These are phyloP conservation scores for Beauveria asiatica DNA, from an alignment of 2,329 filamentous ascomycete genomes.

Conservation along the genomic window DNA sequence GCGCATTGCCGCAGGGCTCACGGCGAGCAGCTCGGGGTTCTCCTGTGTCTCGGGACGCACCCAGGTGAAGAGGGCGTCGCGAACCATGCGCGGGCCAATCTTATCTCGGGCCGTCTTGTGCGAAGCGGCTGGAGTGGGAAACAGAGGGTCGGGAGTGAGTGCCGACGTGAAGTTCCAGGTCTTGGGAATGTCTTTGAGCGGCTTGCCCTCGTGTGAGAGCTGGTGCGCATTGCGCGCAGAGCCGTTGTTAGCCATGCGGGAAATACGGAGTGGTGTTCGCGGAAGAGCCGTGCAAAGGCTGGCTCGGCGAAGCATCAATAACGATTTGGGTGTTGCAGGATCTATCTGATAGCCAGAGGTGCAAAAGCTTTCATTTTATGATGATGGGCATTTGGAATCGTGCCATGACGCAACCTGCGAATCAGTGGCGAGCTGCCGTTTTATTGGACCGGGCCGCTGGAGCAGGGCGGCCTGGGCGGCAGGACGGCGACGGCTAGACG, in stretches of 20 bases:
- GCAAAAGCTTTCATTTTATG: background rate
- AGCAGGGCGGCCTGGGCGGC: background rate
- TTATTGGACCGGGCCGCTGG: background rate
- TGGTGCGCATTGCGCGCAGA: background rate
- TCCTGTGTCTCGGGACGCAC: conserved; percentile 70
- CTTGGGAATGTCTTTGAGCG: conserved; percentile 51
- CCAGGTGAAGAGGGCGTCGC: conserved; percentile 79
- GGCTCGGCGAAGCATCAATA: conserved; percentile 10
- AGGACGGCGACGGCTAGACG: conserved; percentile 1
- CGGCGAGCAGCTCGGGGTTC: conserved; percentile 69
- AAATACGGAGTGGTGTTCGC: background rate
- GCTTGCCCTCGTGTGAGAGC: conserved; percentile 21
- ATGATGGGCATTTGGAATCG: background rate
- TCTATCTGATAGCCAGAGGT: background rate
- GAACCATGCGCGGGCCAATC: conserved; percentile 75
- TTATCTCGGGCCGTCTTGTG: conserved; percentile 70
- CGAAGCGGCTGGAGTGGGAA: conserved; percentile 72
- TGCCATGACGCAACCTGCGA: conserved; percentile 6
- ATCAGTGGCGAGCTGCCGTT: background rate
- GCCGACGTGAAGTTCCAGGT: conserved; percentile 57
- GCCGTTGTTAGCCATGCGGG: conserved; percentile 3
- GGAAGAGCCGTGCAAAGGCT: conserved; percentile 6
- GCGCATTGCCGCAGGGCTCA: conserved; percentile 68
- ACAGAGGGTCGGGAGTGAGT: conserved; percentile 68
- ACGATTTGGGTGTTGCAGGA: background rate